Evolutionary conservation across 2,329 filamentous ascomycete species (phyloP), one percentile per base, ranked within the genome.

Genomic region (Biscogniauxia marginata): DNA sequence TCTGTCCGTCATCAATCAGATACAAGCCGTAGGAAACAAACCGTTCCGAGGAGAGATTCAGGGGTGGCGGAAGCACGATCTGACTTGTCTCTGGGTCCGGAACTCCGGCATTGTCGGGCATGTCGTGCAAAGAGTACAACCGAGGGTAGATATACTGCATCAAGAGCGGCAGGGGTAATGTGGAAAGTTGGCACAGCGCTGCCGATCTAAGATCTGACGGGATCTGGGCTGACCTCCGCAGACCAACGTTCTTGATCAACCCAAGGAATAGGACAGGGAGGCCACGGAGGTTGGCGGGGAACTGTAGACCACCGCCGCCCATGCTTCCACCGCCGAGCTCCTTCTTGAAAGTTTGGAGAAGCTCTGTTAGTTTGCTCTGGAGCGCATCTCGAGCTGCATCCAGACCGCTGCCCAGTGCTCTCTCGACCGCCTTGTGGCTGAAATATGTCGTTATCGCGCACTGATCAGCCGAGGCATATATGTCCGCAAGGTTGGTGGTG

Each of bases 351-450:
- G 93, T 98, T 72, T 93, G 89, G 58, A 99, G 79, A 49, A 99
- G 84, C 77, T 99, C 95, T 23, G 92, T 89, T 45, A 96, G 79
- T 81, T 99, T 99, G 63, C 87, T 85, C 73, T 97, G 92, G 46
- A 98, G 80, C 48, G 91, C 89, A 73, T 99, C 95, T 45, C 95
- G 84, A 50, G 95, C 95, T 49, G 91, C 88, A 66, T 99, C 95
- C 51, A 99, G 79, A 43, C 93, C 93, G 66, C 85, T 91, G 66
- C 90, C 88, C 43, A 99, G 79, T 9, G 90, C 87, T 65, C 91
- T 84, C 78, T 99, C 95, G 3, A 98, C 95, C 16, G 95, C 95
- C 79, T 98, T 98, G 82, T 99, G 95, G 66, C 89, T 93, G 79
- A 93, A 98, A 79, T 93, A 98, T 11, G 90, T 90, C 3, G 93